A percentile compares a stretch with the other conserved stretches of the same genome.
Conservation (phyloP, 176 grass and related monocot genomes). For the Puya raimondii region DNA sequence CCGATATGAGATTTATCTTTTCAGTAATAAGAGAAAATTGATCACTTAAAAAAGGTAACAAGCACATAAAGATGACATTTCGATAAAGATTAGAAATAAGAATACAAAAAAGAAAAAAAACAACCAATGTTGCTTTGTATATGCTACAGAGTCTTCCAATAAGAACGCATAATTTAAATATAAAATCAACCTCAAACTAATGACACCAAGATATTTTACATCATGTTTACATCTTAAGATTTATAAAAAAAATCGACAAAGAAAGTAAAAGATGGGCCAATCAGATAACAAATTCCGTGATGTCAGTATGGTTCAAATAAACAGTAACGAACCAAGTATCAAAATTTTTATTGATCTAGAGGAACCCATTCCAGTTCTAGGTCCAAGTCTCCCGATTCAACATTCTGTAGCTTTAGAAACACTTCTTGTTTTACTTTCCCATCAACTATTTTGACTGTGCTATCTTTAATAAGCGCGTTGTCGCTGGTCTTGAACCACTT, state of each 20-base stretch:
- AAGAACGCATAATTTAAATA: too few species aligned
- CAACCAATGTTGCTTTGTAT: too few species aligned
- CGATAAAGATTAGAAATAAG: too few species aligned
- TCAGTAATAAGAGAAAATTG: too few species aligned
- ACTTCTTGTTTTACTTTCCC: conserved; percentile 90
- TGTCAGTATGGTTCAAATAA: not conserved
- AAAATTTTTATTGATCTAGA: conserved; percentile 39
- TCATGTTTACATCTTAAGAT: conserved; percentile 23
- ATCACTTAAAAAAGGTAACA: too few species aligned
- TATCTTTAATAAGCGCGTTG: conserved; percentile 77
- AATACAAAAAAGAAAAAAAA: too few species aligned
- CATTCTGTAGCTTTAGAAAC: conserved; percentile 81
- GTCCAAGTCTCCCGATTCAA: conserved; percentile 80
- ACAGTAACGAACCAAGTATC: not conserved
- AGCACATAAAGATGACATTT: too few species aligned
- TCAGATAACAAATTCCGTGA: not conserved
- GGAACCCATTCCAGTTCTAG: conserved; percentile 84
- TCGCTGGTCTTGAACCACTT: conserved; percentile 92
- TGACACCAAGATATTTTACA: conserved; percentile 43
- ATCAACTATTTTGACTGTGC: conserved; percentile 57
- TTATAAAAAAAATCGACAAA: conserved; percentile 10
- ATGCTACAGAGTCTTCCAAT: too few species aligned
- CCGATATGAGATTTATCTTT: too few species aligned
- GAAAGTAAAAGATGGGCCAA: not conserved
- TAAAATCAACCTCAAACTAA: too few species aligned